A percentile compares a stretch with the other conserved stretches of the same genome.
Evolutionary conservation across 768 basidiomycete species (phyloP).

Genomic region (Paxillus rubicundulus): DNA sequence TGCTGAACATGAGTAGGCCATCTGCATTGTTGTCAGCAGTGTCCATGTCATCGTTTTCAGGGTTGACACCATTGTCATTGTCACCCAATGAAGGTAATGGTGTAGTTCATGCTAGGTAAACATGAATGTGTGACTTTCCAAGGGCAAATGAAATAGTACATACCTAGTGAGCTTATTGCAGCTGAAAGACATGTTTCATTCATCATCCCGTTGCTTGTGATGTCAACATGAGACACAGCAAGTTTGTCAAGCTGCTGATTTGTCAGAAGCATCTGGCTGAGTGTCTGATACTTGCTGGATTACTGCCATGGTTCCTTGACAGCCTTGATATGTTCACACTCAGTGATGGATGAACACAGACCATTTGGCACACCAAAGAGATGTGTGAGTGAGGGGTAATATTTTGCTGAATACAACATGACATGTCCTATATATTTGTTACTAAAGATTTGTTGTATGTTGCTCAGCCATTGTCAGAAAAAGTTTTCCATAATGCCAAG

Average conservation of each 20-base stretch:
- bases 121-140: neutral
- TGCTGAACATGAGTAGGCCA: neutral
- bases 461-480: too few relatives aligned
- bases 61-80: neutral
- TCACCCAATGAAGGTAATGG: neutral
- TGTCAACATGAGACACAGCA: conserved; percentile 15
- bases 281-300: conserved; percentile 21
- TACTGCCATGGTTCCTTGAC: conserved; percentile 34
- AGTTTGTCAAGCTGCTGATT: conserved; percentile 30
- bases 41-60: too few relatives aligned
- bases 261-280: conserved; percentile 30
- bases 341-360: conserved; percentile 36
- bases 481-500: too few relatives aligned
- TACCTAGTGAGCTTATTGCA: neutral
- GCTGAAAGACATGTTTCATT: neutral
- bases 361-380: conserved; percentile 34
- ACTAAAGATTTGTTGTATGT: too few relatives aligned
- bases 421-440: too few relatives aligned
- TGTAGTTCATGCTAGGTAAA: neutral
- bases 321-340: conserved; percentile 34
- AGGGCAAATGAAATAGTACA: neutral
- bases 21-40: too few relatives aligned
- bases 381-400: conserved; percentile 22
- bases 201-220: conserved; percentile 22
- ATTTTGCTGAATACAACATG: conserved; percentile 28